These are phyloP conservation scores for Petunia hybrid DNA, from an alignment of 305 asterid genomes.

Conservation along the genomic window DNA sequence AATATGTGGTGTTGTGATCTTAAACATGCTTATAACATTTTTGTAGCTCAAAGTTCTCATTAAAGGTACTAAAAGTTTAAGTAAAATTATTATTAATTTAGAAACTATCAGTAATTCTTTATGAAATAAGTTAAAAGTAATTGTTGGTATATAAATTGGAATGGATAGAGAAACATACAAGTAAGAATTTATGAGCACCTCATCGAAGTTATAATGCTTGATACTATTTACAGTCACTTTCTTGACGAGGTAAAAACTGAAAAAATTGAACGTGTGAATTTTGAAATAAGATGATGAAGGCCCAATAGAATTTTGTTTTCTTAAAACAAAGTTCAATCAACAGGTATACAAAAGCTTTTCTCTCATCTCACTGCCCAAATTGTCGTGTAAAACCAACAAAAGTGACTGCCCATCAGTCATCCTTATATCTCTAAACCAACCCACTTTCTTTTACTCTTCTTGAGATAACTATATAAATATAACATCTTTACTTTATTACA, in stretches of 20 bases:
- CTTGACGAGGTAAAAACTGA: not conserved
- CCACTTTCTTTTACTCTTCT: constrained; percentile 40
- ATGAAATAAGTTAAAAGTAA: too few species aligned
- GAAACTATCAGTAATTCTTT: too few species aligned
- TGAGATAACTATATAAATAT: constrained; percentile 29
- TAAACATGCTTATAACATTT: too few species aligned
- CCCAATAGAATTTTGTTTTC: constrained; percentile 37
- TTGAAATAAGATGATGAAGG: constrained; percentile 32
- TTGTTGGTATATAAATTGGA: too few species aligned
- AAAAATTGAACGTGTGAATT: not conserved
- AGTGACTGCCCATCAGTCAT: constrained; percentile 55
- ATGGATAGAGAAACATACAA: not conserved
- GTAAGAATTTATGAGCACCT: not conserved
- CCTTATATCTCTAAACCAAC: constrained; percentile 42
- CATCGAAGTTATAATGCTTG: not conserved
- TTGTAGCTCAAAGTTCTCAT: too few species aligned
- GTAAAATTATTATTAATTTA: too few species aligned
- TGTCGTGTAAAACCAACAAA: constrained; percentile 67
- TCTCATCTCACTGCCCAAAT: constrained; percentile 37
- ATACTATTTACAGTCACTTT: not conserved
- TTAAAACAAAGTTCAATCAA: not conserved
- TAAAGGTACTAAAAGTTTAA: too few species aligned
- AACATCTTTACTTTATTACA: constrained; percentile 24
- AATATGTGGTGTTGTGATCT: too few species aligned
- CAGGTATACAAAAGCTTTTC: constrained; percentile 34